These are phyloP conservation scores for Irpex sp. DNA, from an alignment of 1,284 basidiomycete genomes.

Conservation along the genomic window DNA sequence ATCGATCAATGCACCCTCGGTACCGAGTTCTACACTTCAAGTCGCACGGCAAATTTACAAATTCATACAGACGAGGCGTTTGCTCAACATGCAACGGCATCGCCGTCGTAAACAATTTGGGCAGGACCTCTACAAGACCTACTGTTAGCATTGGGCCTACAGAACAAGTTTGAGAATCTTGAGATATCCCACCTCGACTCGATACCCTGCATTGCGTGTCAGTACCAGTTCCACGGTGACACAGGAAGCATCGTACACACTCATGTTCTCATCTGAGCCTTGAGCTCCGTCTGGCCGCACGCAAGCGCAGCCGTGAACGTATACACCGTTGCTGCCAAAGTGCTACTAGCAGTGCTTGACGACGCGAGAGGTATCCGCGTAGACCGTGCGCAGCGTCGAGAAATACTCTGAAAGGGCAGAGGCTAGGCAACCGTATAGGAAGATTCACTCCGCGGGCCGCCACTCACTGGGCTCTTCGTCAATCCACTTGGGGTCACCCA, in stretches of 20 bases:
- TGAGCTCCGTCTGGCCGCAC: conserved; percentile 45
- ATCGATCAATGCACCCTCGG: too few relatives aligned
- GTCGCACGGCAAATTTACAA: too few relatives aligned
- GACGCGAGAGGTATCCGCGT: conserved; percentile 37
- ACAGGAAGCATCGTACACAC: conserved; percentile 5
- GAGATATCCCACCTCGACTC: conserved; percentile 14
- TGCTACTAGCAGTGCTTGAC: conserved; percentile 13
- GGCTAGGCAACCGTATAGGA: background rate
- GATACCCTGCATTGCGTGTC: conserved; percentile 10
- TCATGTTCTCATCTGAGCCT: conserved; percentile 39
- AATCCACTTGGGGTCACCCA: conserved; percentile 38
- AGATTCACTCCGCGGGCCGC: background rate
- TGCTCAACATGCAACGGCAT: background rate
- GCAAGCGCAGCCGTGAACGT: conserved; percentile 43
- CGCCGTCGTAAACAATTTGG: conserved; percentile 13
- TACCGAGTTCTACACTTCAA: too few relatives aligned
- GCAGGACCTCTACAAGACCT: conserved; percentile 10
- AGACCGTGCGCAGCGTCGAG: conserved; percentile 38
- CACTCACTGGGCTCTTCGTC: conserved; percentile 38
- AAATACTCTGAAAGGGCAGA: conserved; percentile 34
- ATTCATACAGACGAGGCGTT: too few relatives aligned
- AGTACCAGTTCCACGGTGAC: background rate
- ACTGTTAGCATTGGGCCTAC: background rate
- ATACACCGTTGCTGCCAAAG: conserved; percentile 21
- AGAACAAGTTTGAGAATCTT: background rate